Percentiles rank a stretch among this genome's conserved stretches.
Conservation (phyloP, 2,329 filamentous ascomycete species). For the Cladosporium sphaerospermum region DNA sequence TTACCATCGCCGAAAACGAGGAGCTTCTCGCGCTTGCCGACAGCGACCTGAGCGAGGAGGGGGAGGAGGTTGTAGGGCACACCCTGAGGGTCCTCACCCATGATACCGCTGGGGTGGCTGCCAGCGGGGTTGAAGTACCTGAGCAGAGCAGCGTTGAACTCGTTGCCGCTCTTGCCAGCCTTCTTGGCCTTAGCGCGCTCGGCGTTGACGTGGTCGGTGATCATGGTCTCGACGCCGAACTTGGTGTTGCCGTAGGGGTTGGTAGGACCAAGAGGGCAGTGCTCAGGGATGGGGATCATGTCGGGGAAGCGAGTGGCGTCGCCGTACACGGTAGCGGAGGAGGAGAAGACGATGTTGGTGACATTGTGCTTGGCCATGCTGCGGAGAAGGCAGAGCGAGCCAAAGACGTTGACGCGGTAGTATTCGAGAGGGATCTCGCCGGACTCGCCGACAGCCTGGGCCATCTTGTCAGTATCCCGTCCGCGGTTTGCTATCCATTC, state of each 20-base stretch:
- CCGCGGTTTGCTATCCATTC: too few species aligned
- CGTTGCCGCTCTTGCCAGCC: conserved; percentile 66
- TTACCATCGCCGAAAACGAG: conserved; percentile 88
- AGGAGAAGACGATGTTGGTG: conserved; percentile 96
- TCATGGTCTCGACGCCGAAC: conserved; percentile 82
- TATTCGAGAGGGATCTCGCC: conserved; percentile 92
- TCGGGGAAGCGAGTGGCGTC: conserved; percentile 91
- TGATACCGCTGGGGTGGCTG: conserved; percentile 88
- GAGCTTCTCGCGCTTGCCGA: conserved; percentile 88
- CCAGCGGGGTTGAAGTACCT: conserved; percentile 98
- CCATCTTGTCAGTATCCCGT: conserved; percentile 5
- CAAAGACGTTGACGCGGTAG: conserved; percentile 94
- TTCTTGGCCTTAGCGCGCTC: conserved; percentile 79
- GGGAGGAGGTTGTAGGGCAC: conserved; percentile 94
- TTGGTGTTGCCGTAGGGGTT: conserved; percentile 98
- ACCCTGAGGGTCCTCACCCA: conserved; percentile 96
- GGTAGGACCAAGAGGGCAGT: conserved; percentile 91
- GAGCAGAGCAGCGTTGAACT: conserved; percentile 89
- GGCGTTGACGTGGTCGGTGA: conserved; percentile 82
- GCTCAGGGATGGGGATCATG: conserved; percentile 98
- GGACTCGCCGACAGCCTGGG: conserved; percentile 92
- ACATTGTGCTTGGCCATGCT: conserved; percentile 88
- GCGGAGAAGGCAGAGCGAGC: conserved; percentile 78
- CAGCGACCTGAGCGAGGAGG: conserved; percentile 89
- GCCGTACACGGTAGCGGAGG: conserved; percentile 95